Conservation (phyloP, 2,329 filamentous ascomycete genomes). For the Venturia nashicola region DNA sequence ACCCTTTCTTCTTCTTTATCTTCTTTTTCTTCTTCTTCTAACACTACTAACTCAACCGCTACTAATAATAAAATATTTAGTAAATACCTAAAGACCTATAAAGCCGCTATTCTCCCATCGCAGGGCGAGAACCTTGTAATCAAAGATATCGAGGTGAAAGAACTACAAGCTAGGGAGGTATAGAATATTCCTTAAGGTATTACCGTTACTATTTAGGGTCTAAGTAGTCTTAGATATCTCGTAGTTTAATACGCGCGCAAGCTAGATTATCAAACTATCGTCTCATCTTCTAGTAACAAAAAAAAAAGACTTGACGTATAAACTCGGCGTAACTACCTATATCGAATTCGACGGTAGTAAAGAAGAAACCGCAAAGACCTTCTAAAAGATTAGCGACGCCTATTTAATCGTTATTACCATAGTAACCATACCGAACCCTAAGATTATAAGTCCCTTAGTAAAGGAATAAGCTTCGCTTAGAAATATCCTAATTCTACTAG, state of each 20-base stretch:
- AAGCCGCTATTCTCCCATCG: slow-evolving; percentile 49
- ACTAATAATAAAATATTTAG: background rate
- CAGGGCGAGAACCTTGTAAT: slow-evolving; percentile 41
- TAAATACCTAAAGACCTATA: slow-evolving; percentile 48
- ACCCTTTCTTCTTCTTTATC: background rate
- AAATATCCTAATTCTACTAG: slow-evolving; percentile 50
- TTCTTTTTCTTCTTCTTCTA: background rate
- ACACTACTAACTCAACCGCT: background rate
- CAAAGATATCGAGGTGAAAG: slow-evolving; percentile 45
- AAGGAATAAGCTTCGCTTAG: slow-evolving; percentile 42
- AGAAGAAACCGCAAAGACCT: slow-evolving; percentile 35
- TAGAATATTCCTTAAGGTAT: slow-evolving; percentile 32
- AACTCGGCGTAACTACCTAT: slow-evolving; percentile 46
- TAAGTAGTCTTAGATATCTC: slow-evolving; percentile 41
- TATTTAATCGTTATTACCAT: slow-evolving; percentile 50
- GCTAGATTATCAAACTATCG: slow-evolving; percentile 41
- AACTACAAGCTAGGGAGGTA: slow-evolving; percentile 46
- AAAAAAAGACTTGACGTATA: slow-evolving; percentile 44
- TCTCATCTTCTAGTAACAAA: slow-evolving; percentile 33
- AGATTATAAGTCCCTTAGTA: slow-evolving; percentile 41
- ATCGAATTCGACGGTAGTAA: slow-evolving; percentile 42
- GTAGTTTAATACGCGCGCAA: slow-evolving; percentile 40
- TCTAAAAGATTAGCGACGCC: slow-evolving; percentile 49
- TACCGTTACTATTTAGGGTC: slow-evolving; percentile 38
- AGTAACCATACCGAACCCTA: slow-evolving; percentile 50